These are phyloP conservation scores for Neurospora sp. DNA, from an alignment of 495 filamentous ascomycete genomes.

Conservation along the genomic window DNA sequence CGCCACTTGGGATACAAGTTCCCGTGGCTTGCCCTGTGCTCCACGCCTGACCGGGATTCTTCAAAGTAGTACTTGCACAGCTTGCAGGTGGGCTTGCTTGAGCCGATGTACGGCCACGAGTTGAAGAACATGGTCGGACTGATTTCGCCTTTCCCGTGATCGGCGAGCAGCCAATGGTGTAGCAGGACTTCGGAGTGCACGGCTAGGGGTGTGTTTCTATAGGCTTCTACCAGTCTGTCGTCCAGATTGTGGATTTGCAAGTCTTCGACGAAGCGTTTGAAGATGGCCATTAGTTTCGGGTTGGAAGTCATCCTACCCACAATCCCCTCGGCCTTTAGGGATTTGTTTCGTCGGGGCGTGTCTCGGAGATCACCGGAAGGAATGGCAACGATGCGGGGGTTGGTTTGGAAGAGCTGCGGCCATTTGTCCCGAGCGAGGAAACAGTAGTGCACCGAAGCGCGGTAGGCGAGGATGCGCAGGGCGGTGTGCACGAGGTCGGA, in stretches of 20 bases:
- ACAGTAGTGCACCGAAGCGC: background rate
- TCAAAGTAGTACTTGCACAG: slow-evolving; percentile 18
- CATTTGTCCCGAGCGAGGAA: slow-evolving; percentile 3
- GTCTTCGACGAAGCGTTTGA: background rate
- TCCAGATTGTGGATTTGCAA: slow-evolving; percentile 3
- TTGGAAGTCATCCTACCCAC: background rate
- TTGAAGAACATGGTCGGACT: slow-evolving; percentile 12
- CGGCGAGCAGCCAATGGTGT: background rate
- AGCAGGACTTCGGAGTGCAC: slow-evolving; percentile 13
- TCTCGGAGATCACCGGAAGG: background rate
- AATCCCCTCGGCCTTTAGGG: background rate
- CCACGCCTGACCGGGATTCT: background rate
- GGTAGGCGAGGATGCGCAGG: slow-evolving; percentile 4
- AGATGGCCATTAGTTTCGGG: background rate
- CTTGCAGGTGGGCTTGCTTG: slow-evolving; percentile 19
- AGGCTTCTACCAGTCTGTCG: background rate
- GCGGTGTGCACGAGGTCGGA: slow-evolving; percentile 2
- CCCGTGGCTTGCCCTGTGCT: background rate
- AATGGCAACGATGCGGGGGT: background rate
- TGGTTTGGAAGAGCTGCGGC: slow-evolving; percentile 2
- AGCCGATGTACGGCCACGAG: slow-evolving; percentile 15
- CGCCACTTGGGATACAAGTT: slow-evolving; percentile 18
- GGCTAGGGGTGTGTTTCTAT: background rate
- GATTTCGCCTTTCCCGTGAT: background rate
- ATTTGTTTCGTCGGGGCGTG: background rate